Evolutionary conservation across 805 yeast genomes (phyloP).

Genomic region (Myxozyma vanderwaltii): DNA sequence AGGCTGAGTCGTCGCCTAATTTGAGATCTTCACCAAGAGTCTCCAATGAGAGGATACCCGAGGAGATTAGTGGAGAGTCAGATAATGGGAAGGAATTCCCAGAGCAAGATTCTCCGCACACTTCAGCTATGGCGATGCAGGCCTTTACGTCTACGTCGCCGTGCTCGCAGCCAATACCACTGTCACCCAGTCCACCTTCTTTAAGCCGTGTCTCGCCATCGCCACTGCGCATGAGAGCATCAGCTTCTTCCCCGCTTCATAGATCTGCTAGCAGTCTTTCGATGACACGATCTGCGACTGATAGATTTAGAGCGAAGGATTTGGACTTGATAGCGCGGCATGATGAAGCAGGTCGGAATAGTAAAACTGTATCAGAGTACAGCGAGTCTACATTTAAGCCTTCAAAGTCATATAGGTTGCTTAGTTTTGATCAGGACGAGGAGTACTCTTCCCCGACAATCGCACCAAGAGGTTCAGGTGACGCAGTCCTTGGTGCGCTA

Average conservation of each 20-base stretch:
- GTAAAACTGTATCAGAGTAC: constrained; percentile 17
- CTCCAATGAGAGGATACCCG: not conserved
- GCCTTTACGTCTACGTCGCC: not conserved
- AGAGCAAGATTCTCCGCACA: too few relatives aligned
- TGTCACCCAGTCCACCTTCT: not conserved
- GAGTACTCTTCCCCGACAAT: not conserved
- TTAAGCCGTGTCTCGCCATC: not conserved
- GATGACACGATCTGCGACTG: constrained; percentile 12
- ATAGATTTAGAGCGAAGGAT: constrained; percentile 14
- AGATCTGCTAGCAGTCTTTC: constrained; percentile 17
- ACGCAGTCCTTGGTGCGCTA: not conserved
- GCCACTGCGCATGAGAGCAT: constrained; percentile 1
- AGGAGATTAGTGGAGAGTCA: not conserved
- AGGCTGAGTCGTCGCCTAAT: not conserved
- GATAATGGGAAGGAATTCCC: not conserved
- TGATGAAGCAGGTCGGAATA: constrained; percentile 10
- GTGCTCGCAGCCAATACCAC: not conserved
- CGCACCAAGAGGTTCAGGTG: not conserved
- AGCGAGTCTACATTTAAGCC: constrained; percentile 21
- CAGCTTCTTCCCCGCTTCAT: not conserved
- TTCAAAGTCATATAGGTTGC: constrained; percentile 5
- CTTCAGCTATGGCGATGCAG: too few relatives aligned
- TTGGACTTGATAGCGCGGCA: constrained; percentile 11
- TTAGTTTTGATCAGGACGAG: not conserved
- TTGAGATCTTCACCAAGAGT: not conserved